Base-by-base conservation (phyloP, 176 grass and related monocot species). In the Guadua angustifolia region DNA sequence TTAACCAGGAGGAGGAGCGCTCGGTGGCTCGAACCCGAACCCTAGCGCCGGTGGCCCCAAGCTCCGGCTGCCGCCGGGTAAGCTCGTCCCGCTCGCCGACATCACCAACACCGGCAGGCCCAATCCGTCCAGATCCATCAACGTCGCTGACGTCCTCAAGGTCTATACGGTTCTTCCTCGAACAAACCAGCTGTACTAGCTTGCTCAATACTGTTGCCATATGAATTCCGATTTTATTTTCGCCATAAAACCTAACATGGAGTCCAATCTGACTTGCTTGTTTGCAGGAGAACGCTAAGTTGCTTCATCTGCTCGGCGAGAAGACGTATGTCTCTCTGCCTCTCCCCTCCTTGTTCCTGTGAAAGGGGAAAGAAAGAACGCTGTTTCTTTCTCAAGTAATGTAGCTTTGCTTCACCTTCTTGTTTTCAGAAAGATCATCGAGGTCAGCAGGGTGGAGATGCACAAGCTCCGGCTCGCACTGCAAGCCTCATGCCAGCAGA, bases 101-200 rank as follows among this genome's bases (percentile, higher is more conserved):
- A 91, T 91, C 66, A 89, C 89, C 40, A 89, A 94, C 70, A 86
- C 86, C 14, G 83, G 69, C 47, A 89, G 71, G 79, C 71, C 71
- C 72, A 83, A 26, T 13, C 8, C 60, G 32, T 9, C 58, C 58
- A 88, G 82, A 82, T 86, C 79, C 47, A 15, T 85, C 33, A 13
- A 70, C 21, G 26, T 65, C 67, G 57, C 65, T 14, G 85, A 86
- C 44, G 53, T 80, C 21, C 25, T 88, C 61, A 90, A 89, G 89
- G 86, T 91, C 49, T 39, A 13, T 53, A 55, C 51, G 2, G 15
- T 55, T 16, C 66, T 8, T n/a, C 5, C 43, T 75, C 58, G 3
- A 33, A 24, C 77, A 24, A 44, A 12, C 38, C 22, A 18, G 6
- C 17, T 16, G 42, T 9, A 43, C 43, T 13, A 10, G 38, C 16